Percentiles rank a stretch among this genome's conserved stretches.
phyloP scores from a whole-genome alignment of 1,139 yeast genomes.

The Sugiyamaella sp. region DNA sequence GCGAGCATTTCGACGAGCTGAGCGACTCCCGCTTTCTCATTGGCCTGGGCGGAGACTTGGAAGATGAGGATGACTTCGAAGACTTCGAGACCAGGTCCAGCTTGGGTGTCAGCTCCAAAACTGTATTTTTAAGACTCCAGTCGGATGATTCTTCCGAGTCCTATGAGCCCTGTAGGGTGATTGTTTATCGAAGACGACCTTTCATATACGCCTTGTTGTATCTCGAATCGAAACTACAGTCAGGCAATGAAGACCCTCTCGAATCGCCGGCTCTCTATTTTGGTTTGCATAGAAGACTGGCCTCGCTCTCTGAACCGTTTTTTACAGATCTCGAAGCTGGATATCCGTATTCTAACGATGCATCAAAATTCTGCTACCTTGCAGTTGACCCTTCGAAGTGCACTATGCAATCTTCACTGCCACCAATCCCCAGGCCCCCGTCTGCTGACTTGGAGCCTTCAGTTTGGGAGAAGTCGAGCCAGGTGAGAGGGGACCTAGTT shows the following conservation, averaged over 20 bases:
- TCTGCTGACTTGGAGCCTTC: slow-evolving; percentile 27
- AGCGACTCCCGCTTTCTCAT: slow-evolving; percentile 34
- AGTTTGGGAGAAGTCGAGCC: slow-evolving; percentile 22
- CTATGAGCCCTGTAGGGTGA: slow-evolving; percentile 25
- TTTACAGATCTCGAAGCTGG: slow-evolving; percentile 30
- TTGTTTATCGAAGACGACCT: slow-evolving; percentile 36
- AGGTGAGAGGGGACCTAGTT: slow-evolving; percentile 32
- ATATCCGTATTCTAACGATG: slow-evolving; percentile 18
- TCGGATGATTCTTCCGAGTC: slow-evolving; percentile 2
- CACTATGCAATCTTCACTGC: slow-evolving; percentile 34
- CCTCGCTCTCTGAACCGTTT: slow-evolving; percentile 38
- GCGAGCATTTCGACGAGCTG: slow-evolving; percentile 29
- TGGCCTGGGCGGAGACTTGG: slow-evolving; percentile 33
- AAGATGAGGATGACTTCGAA: slow-evolving; percentile 26
- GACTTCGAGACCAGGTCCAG: background rate
- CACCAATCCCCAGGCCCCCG: slow-evolving; percentile 32
- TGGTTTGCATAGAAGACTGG: slow-evolving; percentile 36
- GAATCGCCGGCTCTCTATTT: slow-evolving; percentile 28
- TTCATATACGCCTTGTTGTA: slow-evolving; percentile 35
- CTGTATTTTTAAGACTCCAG: slow-evolving; percentile 16
- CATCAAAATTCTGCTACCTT: slow-evolving; percentile 33
- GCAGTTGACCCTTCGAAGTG: slow-evolving; percentile 28
- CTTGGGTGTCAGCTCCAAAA: slow-evolving; percentile 11
- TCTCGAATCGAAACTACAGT: slow-evolving; percentile 20
- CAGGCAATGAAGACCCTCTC: slow-evolving; percentile 2